Percentiles rank a stretch among this genome's conserved stretches.
Evolutionary conservation across 495 filamentous ascomycete species (phyloP).

Genomic region (Stereocaulon alpinum): DNA sequence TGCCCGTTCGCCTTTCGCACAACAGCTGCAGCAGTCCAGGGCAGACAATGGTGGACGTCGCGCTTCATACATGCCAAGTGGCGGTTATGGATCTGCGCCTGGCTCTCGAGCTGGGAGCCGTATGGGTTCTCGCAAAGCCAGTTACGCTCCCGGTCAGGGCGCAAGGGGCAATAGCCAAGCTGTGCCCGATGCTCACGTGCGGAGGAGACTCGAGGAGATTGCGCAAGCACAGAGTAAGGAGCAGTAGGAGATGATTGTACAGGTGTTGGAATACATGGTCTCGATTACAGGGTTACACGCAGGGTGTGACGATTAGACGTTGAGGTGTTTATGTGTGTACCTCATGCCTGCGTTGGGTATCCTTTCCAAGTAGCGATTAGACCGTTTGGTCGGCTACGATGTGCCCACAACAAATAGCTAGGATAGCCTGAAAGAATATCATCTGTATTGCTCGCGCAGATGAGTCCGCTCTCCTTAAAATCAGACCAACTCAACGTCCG

Average conservation of each 20-base stretch:
- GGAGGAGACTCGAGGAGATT: neutral
- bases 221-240: neutral
- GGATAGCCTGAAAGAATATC: too few species aligned
- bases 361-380: too few species aligned
- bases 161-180: neutral
- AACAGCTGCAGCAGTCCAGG: conserved; percentile 49
- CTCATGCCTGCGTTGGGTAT: too few species aligned
- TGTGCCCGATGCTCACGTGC: neutral
- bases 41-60: conserved; percentile 37
- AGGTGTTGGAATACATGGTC: too few species aligned
- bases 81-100: conserved; percentile 18
- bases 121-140: conserved; percentile 11
- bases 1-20: conserved; percentile 61
- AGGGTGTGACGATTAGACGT: too few species aligned
- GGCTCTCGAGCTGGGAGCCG: conserved; percentile 5
- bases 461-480: too few species aligned
- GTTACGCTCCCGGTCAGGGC: neutral
- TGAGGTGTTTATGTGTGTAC: too few species aligned
- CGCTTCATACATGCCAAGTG: conserved; percentile 29
- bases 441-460: too few species aligned
- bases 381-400: too few species aligned
- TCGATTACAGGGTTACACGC: too few species aligned
- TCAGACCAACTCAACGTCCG: too few species aligned
- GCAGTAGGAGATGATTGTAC: neutral
- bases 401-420: too few species aligned